Conservation (phyloP, 2,329 filamentous ascomycete species). For the Pseudogymnoascus sp. region DNA sequence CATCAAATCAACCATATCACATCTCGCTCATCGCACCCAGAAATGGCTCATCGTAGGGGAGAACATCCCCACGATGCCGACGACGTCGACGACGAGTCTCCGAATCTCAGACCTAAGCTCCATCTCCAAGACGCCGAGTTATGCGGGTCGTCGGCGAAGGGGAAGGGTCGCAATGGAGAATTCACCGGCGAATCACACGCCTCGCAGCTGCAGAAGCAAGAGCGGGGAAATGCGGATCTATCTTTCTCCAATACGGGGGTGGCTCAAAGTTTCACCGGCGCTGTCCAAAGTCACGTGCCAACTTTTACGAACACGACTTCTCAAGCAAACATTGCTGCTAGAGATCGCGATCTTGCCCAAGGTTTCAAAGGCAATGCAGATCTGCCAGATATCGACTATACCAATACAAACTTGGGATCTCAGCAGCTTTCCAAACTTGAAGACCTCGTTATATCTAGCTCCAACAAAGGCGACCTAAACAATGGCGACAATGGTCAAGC, state of each 20-base stretch:
- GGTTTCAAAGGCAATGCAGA: conserved; percentile 9
- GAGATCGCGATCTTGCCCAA: conserved; percentile 16
- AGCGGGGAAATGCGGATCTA: conserved; percentile 11
- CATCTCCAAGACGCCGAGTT: conserved; percentile 19
- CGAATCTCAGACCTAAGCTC: conserved; percentile 19
- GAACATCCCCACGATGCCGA: conserved; percentile 12
- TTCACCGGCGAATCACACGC: conserved; percentile 16
- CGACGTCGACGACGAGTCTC: conserved; percentile 19
- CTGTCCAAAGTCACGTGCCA: conserved; percentile 19
- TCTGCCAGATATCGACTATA: neutral
- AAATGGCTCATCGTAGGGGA: neutral
- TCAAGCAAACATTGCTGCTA: conserved; percentile 14
- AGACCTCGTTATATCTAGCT: neutral
- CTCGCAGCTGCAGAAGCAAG: conserved; percentile 13
- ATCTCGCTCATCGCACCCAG: neutral
- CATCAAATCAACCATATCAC: neutral
- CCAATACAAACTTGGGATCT: conserved; percentile 7
- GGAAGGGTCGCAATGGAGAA: conserved; percentile 11
- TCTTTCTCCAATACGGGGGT: conserved; percentile 17
- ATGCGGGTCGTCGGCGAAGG: conserved; percentile 8
- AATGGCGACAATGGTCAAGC: neutral
- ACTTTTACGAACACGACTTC: conserved; percentile 9
- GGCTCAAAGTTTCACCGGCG: conserved; percentile 20
- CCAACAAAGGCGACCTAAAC: neutral
- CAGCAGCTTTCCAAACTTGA: neutral